Base-by-base conservation (phyloP, 306 rosid genomes). In the Vigna nakashimae region DNA sequence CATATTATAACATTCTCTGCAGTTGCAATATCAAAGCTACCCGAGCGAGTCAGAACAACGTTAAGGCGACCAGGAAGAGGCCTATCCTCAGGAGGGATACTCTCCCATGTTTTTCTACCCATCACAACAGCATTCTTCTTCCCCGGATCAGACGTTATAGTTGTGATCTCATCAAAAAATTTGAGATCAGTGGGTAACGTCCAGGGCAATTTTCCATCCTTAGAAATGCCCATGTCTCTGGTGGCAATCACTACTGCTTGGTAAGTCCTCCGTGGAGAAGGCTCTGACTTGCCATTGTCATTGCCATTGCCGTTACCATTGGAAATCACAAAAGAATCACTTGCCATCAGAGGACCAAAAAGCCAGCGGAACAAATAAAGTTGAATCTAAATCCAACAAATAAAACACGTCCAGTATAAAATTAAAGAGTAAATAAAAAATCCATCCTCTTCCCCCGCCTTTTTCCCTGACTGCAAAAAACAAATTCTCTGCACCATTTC, bases 101-200 rank as follows among this genome's bases (percentile, higher is more conserved):
- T 75, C 90, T 96, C 99, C 98, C 98, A 96, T 71, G 99, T 80
- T 81, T 90, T 92, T 71, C 99, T 87, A 71, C 98, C 99, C 99
- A 96, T 96, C 60, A 96, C 67, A 86, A 96, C 69, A 0, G 98
- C 99, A 84, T 96, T 96, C 86, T 88, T 92, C 81, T 88, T 96
- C 38, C 86, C 96, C 0, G 93, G 76, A 86, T 96, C 97, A 32
- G 96, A 85, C 46, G 98, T 87, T 30, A 59, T 81, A 7, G 69
- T 57, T 50, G 97, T 96, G 82, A 92, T 50, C 36, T 90, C 89
- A 69, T 86, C 85, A 71, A 96, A 96, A 86, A 87, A 88, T 7
- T 81, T 96, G 81, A 86, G 88, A 85, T 91, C 99, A 81, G 91
- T 82, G 70, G 97, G 94, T 77, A 96, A 75, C 42, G 46, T 86